Evolutionary conservation across 2,329 filamentous ascomycete genomes (phyloP).

Genomic region (Didymella pinodella): DNA sequence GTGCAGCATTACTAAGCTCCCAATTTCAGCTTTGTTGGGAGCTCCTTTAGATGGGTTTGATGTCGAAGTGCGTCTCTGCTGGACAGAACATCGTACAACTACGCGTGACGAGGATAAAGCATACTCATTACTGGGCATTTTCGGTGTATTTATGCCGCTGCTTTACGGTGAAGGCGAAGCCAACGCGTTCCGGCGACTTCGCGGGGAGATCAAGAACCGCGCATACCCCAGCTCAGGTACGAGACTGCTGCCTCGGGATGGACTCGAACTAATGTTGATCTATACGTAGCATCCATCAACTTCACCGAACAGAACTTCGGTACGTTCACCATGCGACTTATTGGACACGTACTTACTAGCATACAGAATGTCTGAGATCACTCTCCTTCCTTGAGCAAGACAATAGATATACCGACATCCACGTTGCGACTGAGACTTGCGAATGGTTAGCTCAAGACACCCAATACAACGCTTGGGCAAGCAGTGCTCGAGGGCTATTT

Average conservation of each 20-base stretch:
- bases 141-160: constrained; percentile 14
- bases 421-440: constrained; percentile 44
- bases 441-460: constrained; percentile 49
- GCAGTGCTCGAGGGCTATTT: constrained; percentile 32
- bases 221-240: not conserved
- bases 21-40: not conserved
- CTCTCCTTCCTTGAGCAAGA: not conserved
- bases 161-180: not conserved
- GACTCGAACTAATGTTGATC: no score
- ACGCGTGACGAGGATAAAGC: constrained; percentile 17
- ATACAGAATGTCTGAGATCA: not conserved
- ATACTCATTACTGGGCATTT: constrained; percentile 24
- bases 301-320: not conserved
- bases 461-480: constrained; percentile 48
- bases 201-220: not conserved
- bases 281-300: not conserved
- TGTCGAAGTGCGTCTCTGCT: constrained; percentile 19
- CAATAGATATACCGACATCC: constrained; percentile 36
- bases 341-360: no score
- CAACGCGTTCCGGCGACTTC: not conserved
- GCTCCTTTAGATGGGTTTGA: not conserved
- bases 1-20: not conserved
- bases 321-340: not conserved
- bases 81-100: constrained; percentile 20
- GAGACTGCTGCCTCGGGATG: no score